Evolutionary conservation across 495 filamentous ascomycete genomes (phyloP).

Genomic region (Sphaerosporella brunnea): DNA sequence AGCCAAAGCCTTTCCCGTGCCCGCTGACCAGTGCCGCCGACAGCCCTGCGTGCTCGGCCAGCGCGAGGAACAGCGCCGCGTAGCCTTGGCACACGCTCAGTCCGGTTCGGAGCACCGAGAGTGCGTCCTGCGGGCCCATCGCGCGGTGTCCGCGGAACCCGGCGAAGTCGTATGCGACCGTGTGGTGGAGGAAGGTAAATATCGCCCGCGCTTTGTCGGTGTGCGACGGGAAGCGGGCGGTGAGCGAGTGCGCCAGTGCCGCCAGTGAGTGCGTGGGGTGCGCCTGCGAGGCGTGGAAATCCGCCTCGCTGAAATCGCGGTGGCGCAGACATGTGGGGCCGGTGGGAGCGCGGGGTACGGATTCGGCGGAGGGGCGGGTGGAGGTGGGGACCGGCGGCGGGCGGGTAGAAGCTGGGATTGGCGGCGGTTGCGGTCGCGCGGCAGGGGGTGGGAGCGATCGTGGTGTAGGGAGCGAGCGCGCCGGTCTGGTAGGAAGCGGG

Average conservation of each 20-base stretch:
- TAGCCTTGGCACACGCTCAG: conserved; percentile 86
- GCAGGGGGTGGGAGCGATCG: conserved; percentile 1
- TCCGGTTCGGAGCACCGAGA: conserved; percentile 49
- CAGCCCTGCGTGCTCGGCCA: conserved; percentile 59
- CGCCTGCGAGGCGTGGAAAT: conserved; percentile 50
- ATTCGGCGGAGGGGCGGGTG: conserved; percentile 13
- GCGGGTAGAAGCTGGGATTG: conserved; percentile 30
- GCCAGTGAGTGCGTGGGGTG: conserved; percentile 26
- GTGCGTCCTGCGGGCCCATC: conserved; percentile 48
- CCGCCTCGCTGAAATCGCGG: conserved; percentile 70
- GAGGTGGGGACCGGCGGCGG: conserved; percentile 18
- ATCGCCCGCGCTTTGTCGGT: conserved; percentile 85
- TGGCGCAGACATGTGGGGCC: conserved; percentile 51
- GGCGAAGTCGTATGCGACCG: conserved; percentile 64
- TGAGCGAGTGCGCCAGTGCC: conserved; percentile 60
- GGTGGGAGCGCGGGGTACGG: not conserved
- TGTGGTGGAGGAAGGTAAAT: conserved; percentile 92
- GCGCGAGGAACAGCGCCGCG: conserved; percentile 56
- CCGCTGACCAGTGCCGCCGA: conserved; percentile 50
- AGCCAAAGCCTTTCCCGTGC: conserved; percentile 76
- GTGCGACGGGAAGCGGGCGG: conserved; percentile 53
- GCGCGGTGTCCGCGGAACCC: conserved; percentile 50
- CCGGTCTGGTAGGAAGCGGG: not conserved
- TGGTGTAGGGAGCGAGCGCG: not conserved
- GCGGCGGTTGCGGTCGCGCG: conserved; percentile 24